phyloP scores from a whole-genome alignment of 345 rosid species.

The Gossypium thurberi region DNA sequence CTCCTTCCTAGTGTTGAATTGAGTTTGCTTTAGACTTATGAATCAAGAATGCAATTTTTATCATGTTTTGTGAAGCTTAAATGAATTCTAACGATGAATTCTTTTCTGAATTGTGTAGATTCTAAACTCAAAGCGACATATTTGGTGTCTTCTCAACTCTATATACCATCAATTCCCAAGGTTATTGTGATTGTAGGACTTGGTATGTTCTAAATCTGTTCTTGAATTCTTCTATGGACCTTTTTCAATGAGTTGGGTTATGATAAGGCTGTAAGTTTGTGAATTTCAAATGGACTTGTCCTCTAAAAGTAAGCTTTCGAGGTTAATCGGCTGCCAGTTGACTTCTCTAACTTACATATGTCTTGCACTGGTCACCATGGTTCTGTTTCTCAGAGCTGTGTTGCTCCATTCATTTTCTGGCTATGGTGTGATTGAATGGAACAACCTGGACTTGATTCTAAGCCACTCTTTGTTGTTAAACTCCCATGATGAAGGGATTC shows the following conservation, averaged over 20 bases:
- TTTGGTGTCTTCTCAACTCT: not conserved
- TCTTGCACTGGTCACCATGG: slow-evolving; percentile 40
- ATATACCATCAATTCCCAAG: not conserved
- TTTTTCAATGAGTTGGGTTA: not conserved
- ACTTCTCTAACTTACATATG: slow-evolving; percentile 50
- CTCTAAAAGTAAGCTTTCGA: slow-evolving; percentile 26
- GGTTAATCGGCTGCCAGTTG: slow-evolving; percentile 23
- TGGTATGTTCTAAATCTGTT: slow-evolving; percentile 1
- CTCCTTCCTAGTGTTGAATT: not conserved
- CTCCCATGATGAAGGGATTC: slow-evolving; percentile 30
- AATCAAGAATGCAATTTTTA: not conserved
- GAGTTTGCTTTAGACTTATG: not conserved
- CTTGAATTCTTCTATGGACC: not conserved
- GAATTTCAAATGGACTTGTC: slow-evolving; percentile 29
- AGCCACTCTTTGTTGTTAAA: slow-evolving; percentile 18
- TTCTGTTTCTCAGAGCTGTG: slow-evolving; percentile 45
- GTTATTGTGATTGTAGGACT: not conserved
- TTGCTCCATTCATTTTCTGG: slow-evolving; percentile 36
- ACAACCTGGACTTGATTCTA: slow-evolving; percentile 14
- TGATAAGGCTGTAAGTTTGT: slow-evolving; percentile 17
- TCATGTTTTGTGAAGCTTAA: not conserved
- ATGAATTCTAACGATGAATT: not conserved
- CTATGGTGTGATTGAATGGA: slow-evolving; percentile 17
- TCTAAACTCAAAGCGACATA: not conserved
- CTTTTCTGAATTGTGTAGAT: slow-evolving; percentile 5